Conservation (phyloP, 2,329 filamentous ascomycete genomes). For the Fusarium sp. region DNA sequence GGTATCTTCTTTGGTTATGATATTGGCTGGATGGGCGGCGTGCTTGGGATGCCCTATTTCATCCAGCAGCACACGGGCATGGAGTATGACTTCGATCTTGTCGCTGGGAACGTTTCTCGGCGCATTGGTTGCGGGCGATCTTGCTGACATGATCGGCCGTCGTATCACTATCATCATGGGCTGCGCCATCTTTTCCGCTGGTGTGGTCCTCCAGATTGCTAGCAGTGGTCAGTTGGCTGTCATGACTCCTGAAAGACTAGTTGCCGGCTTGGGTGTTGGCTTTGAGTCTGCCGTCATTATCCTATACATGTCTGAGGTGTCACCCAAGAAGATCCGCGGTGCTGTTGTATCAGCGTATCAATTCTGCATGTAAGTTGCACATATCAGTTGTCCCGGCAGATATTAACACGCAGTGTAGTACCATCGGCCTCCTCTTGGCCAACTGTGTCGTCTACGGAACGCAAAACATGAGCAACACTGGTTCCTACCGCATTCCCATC, state of each 20-base stretch:
- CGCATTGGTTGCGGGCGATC: slow-evolving; percentile 65
- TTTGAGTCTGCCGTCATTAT: slow-evolving; percentile 70
- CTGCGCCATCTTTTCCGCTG: slow-evolving; percentile 69
- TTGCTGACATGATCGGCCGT: slow-evolving; percentile 72
- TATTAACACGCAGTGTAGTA: slow-evolving; percentile 18
- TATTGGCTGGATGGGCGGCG: slow-evolving; percentile 67
- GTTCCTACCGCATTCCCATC: slow-evolving; percentile 7
- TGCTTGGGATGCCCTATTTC: slow-evolving; percentile 55
- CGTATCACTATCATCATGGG: slow-evolving; percentile 68
- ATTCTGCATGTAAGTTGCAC: neutral
- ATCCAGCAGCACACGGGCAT: slow-evolving; percentile 46
- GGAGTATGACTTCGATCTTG: slow-evolving; percentile 58
- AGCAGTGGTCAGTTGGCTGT: slow-evolving; percentile 66
- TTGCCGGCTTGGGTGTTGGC: slow-evolving; percentile 76
- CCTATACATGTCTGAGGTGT: neutral
- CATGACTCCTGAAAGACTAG: slow-evolving; percentile 72
- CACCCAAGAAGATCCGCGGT: slow-evolving; percentile 33
- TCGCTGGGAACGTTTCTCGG: slow-evolving; percentile 77
- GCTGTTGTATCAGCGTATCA: slow-evolving; percentile 36
- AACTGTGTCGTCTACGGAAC: slow-evolving; percentile 31
- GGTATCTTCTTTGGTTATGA: slow-evolving; percentile 56
- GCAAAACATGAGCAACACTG: slow-evolving; percentile 8
- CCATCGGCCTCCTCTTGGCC: slow-evolving; percentile 37
- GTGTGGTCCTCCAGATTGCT: slow-evolving; percentile 72
- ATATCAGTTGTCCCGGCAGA: too few species aligned